Evolutionary conservation across 2,329 filamentous ascomycete genomes (phyloP), one percentile per base, ranked within the genome.

Genomic region (Aspergillus niger): DNA sequence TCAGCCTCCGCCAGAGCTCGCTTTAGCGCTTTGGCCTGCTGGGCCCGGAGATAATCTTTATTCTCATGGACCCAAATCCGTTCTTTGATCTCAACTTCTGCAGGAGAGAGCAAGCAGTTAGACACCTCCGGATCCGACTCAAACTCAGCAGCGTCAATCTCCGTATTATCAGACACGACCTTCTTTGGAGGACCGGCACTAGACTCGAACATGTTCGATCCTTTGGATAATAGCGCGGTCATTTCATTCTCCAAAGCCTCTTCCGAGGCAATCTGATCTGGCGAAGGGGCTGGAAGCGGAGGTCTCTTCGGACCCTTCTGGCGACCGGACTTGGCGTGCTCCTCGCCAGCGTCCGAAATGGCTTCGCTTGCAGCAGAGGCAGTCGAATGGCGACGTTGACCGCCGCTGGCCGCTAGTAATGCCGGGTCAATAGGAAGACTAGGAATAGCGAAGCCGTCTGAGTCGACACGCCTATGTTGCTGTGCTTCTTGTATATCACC

Each of bases 61-160:
- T 99, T 98, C 72, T 93, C 89, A 61, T 94, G 93, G 47, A 96
- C 88, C 95, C 95, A 99, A 55, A 98, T 91, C 61, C 88, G 87
- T 75, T 97, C 93, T 75, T 97, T 98, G 71, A 92, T 86, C 36
- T 85, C 85, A 2, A 89, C 86, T 77, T 98, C 93, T 3, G 86
- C 85, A 1, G 88, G 85, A 0, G 84, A 85, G 5, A 98, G 82
- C 38, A 92, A 77, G 71, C 93, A 97, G 68, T 90, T 90, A 61
- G 84, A 80, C 5, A 99, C 92, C 75, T 99, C 95, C 0, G 88
- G 89, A 64, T 99, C 95, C 68, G 96, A 88, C 39, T 89, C 91
- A 70, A 98, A 97, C 71, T 97, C 93, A 59, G 90, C 85, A 59
- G 91, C 90, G 54, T 84, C 86, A 20, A 96, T 89, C 56, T 90